Base-by-base conservation (phyloP, 129 eudicot species). In the Artemisia tridentata region DNA sequence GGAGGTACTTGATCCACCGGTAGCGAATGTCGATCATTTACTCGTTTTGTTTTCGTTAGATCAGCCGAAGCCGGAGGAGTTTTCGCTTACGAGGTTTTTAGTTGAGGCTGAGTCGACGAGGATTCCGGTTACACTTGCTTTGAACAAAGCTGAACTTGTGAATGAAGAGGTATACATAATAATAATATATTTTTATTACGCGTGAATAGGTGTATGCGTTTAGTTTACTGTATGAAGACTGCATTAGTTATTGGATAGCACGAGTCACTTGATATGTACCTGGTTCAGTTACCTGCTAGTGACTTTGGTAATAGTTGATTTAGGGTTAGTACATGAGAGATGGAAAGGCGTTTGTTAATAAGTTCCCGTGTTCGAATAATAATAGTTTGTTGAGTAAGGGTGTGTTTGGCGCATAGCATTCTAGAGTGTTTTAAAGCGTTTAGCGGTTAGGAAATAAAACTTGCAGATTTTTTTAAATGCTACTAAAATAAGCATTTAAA, bases 91-190 rank as follows among this genome's bases (percentile, higher is more conserved):
- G 56, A 87, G 98, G 90, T 92, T 92, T 80, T 76, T 92, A 69
- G 92, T 92, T 16, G 98, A 92, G 82, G 98, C 98, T 2, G 98
- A 92, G 72, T 92, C 96, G 25, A 78, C 95, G 11, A 84, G 79
- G 60, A 85, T 92, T 66, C 98, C 92, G 1, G 75, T 92, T 59
- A 89, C 90, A 0, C 85, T 87, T 56, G 98, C 91, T 12, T 63
- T 92, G 81, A 92, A 92, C 56, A 92, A 92, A 69, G 78, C 82
- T 41, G 98, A 92, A 63, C 96, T 92, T 19, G 98, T 81, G 8
- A 69, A 77, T 61, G 75, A 88, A 47, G 78, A 69, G 96, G 98
- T 92, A 46, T 46, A 58, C 23, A 19, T 8, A 1, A 38, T 38
- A 2, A 38, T 38, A 7, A 38, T 38, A 34, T 34, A 51, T 16